Conservation (phyloP, 1,139 yeast species). For the Trichomonascaceae sp. region DNA sequence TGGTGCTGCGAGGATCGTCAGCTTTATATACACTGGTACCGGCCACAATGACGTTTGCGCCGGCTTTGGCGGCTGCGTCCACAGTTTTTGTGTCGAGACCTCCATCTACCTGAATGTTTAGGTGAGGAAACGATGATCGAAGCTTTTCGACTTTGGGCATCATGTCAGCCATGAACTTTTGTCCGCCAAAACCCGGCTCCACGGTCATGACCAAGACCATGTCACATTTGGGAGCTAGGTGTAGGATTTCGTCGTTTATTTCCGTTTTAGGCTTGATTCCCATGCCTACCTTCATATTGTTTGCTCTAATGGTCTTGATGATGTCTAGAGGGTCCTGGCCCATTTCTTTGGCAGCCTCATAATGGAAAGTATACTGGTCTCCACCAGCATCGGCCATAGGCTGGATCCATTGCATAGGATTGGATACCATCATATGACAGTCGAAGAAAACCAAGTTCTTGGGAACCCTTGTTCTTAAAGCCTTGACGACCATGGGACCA, state of each 20-base stretch:
- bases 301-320: slow-evolving; percentile 58
- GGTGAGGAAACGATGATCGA: slow-evolving; percentile 58
- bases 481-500: slow-evolving; percentile 80
- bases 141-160: slow-evolving; percentile 84
- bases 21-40: slow-evolving; percentile 93
- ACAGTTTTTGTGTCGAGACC: slow-evolving; percentile 83
- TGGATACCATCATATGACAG: slow-evolving; percentile 97
- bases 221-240: slow-evolving; percentile 65
- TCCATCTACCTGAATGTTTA: slow-evolving; percentile 94
- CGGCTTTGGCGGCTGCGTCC: slow-evolving; percentile 78
- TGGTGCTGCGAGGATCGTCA: slow-evolving; percentile 59
- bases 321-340: slow-evolving; percentile 54
- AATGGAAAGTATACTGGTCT: slow-evolving; percentile 91
- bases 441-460: slow-evolving; percentile 70
- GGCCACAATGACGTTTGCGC: slow-evolving; percentile 96
- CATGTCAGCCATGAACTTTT: slow-evolving; percentile 88
- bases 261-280: slow-evolving; percentile 93
- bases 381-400: slow-evolving; percentile 94
- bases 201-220: slow-evolving; percentile 97
- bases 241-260: slow-evolving; percentile 59
- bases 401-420: slow-evolving; percentile 91
- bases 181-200: slow-evolving; percentile 99
- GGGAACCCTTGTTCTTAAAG: slow-evolving; percentile 70
- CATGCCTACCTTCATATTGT: slow-evolving; percentile 90
- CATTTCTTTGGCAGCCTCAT: slow-evolving; percentile 54